Percentiles rank a stretch among this genome's conserved stretches.
These are phyloP conservation scores for Colletotrichum sp. DNA, from an alignment of 2,329 filamentous ascomycete species.

Conservation along the genomic window DNA sequence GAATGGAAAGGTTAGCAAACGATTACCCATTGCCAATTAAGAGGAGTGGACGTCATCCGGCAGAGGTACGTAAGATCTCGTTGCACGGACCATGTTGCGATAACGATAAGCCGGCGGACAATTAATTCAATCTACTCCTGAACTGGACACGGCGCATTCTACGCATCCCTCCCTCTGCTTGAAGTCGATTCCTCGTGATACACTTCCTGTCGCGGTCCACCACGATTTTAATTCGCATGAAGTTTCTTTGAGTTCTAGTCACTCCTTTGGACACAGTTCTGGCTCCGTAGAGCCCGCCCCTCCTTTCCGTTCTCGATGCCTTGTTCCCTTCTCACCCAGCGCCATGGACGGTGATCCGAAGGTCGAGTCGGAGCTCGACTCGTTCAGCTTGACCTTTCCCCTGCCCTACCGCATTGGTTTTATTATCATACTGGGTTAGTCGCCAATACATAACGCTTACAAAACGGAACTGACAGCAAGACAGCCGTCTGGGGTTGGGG, in stretches of 20 bases:
- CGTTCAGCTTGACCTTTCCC: constrained; percentile 85
- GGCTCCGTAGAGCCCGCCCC: constrained; percentile 7
- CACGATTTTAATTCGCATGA: neutral
- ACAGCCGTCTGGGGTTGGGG: constrained; percentile 95
- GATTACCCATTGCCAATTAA: neutral
- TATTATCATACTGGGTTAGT: constrained; percentile 81
- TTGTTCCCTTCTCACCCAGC: constrained; percentile 22
- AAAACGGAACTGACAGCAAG: constrained; percentile 3
- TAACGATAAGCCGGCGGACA: constrained; percentile 17
- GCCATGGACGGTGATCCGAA: constrained; percentile 76
- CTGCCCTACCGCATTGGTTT: constrained; percentile 89
- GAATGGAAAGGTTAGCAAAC: neutral
- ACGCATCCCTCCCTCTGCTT: neutral
- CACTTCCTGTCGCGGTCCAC: neutral
- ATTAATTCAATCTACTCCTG: neutral
- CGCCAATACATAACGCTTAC: neutral
- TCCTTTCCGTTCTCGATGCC: constrained; percentile 14
- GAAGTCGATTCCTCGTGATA: neutral
- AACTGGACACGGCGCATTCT: neutral
- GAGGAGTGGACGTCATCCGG: neutral
- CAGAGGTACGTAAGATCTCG: neutral
- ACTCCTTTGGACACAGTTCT: neutral
- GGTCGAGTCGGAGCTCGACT: constrained; percentile 76
- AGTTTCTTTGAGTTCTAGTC: constrained; percentile 8
- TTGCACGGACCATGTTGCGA: constrained; percentile 2